These are phyloP conservation scores for Xylariaceae sp. DNA, from an alignment of 2,329 filamentous ascomycete species.

Conservation along the genomic window DNA sequence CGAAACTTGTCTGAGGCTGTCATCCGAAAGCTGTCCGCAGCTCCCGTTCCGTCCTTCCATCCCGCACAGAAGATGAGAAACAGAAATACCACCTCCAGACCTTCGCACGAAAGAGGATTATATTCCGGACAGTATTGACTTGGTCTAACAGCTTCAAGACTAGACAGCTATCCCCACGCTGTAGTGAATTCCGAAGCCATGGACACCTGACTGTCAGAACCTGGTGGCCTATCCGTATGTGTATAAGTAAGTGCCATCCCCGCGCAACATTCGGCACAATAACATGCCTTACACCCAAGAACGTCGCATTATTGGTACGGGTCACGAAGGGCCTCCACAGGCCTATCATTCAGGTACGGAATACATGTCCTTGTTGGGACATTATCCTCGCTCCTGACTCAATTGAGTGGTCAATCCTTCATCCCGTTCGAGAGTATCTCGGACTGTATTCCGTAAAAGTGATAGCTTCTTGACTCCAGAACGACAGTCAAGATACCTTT, in stretches of 20 bases:
- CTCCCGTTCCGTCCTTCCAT: not conserved
- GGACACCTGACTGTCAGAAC: conserved; percentile 9
- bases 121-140: too few relatives aligned
- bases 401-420: too few relatives aligned
- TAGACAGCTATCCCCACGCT: not conserved
- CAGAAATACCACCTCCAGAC: too few relatives aligned
- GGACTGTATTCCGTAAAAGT: too few relatives aligned
- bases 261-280: not conserved
- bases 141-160: not conserved
- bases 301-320: not conserved
- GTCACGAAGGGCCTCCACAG: not conserved
- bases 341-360: too few relatives aligned
- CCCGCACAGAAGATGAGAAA: too few relatives aligned
- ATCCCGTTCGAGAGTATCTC: too few relatives aligned
- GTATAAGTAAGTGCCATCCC: conserved; percentile 5
- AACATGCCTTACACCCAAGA: not conserved
- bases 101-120: not conserved
- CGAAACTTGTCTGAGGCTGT: not conserved
- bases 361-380: not conserved
- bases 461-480: too few relatives aligned
- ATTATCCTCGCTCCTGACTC: not conserved
- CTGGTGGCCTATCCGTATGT: not conserved
- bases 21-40: not conserved
- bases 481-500: too few relatives aligned
- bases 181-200: conserved; percentile 11